phyloP scores from a whole-genome alignment of 306 rosid genomes.

The Cicer yamashitae region DNA sequence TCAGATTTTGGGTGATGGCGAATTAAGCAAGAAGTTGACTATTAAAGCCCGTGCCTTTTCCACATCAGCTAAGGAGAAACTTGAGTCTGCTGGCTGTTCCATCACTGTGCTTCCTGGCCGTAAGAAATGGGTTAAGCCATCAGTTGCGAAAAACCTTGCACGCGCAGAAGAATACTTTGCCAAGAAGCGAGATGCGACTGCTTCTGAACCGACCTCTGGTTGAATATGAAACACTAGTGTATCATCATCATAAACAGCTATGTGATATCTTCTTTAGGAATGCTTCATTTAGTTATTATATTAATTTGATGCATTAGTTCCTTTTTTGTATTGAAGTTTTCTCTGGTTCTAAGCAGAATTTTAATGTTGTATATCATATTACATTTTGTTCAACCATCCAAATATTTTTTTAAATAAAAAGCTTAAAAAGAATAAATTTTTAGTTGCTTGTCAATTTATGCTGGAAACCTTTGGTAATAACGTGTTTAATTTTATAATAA shows the following conservation, averaged over 20 bases:
- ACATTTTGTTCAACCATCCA: conserved; percentile 39
- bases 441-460: conserved; percentile 29
- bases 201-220: conserved; percentile 57
- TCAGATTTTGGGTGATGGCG: conserved; percentile 89
- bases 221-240: conserved; percentile 41
- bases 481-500: conserved; percentile 29
- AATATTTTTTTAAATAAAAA: conserved; percentile 15
- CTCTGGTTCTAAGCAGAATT: conserved; percentile 15
- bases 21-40: conserved; percentile 74
- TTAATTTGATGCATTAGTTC: conserved; percentile 22
- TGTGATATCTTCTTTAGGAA: conserved; percentile 38
- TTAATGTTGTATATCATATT: conserved; percentile 36
- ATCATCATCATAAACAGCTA: not conserved
- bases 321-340: conserved; percentile 31
- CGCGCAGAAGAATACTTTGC: conserved; percentile 97
- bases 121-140: conserved; percentile 97
- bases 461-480: conserved; percentile 3
- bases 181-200: conserved; percentile 82
- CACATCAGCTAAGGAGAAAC: conserved; percentile 85
- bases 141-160: conserved; percentile 89
- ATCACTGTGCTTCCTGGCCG: conserved; percentile 87
- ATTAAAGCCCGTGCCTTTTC: conserved; percentile 90
- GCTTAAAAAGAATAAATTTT: not conserved
- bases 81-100: conserved; percentile 81
- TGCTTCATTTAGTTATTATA: conserved; percentile 13